A percentile compares a stretch with the other conserved stretches of the same genome.
phyloP scores from a whole-genome alignment of 176 grass and related monocot genomes.

The Oryza longistaminata region DNA sequence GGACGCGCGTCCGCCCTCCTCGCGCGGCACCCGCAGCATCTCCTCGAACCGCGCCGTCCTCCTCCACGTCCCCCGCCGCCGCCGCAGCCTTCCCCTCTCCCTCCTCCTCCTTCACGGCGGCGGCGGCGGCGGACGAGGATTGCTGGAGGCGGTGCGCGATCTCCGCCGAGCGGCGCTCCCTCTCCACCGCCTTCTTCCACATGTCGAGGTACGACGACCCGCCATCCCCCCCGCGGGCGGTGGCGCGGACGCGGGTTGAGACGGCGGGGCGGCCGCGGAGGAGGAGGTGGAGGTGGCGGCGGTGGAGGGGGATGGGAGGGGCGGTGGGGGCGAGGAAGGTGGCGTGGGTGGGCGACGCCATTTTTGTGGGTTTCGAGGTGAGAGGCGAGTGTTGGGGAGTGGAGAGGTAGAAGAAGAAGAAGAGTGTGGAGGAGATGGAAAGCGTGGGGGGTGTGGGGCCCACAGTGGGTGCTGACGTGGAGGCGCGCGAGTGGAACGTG shows the following conservation, averaged over 20 bases:
- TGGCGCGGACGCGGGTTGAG: background rate
- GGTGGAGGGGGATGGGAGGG: background rate
- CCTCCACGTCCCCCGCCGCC: slow-evolving; percentile 3
- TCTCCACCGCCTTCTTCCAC: slow-evolving; percentile 68
- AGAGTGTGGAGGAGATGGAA: slow-evolving; percentile 22
- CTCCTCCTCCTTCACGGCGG: background rate
- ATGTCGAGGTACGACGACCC: slow-evolving; percentile 59
- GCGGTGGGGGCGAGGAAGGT: background rate
- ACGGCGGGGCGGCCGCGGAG: background rate
- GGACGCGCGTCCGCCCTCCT: slow-evolving; percentile 87
- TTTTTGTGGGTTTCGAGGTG: background rate
- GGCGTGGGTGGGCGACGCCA: slow-evolving; percentile 26
- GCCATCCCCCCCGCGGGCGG: background rate
- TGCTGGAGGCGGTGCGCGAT: slow-evolving; percentile 37
- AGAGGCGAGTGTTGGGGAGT: background rate
- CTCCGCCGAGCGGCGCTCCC: slow-evolving; percentile 54
- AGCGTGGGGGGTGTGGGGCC: background rate
- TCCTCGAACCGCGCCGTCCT: slow-evolving; percentile 76
- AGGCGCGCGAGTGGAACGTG: background rate
- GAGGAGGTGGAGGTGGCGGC: background rate
- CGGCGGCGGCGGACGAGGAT: background rate
- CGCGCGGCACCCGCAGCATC: slow-evolving; percentile 65
- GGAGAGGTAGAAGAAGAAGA: background rate
- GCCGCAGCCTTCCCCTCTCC: background rate
- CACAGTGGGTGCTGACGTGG: slow-evolving; percentile 21